phyloP scores from a whole-genome alignment of 2,329 filamentous ascomycete species.

The Raffaelea deltoideospora region DNA sequence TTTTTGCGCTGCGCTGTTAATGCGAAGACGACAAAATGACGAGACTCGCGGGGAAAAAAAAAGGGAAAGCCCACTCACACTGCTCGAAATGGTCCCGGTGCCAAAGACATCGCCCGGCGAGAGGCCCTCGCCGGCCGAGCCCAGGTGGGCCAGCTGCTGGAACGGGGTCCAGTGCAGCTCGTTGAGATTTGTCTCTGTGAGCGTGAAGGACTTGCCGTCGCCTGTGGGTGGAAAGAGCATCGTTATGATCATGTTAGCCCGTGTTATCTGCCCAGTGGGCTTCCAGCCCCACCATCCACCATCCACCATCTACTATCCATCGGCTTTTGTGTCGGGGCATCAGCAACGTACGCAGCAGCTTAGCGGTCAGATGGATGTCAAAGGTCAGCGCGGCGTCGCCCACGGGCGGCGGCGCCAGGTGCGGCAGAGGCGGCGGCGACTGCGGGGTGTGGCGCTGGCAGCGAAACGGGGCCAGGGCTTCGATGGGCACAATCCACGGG shows the following conservation, averaged over 20 bases:
- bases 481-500: neutral
- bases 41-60: neutral
- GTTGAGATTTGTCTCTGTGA: neutral
- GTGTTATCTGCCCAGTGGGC: no score
- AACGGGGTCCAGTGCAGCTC: neutral
- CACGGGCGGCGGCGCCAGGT: neutral
- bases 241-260: neutral
- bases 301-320: no score
- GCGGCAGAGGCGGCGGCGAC: neutral
- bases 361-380: neutral
- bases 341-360: neutral
- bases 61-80: neutral
- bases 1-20: neutral
- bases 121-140: neutral
- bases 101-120: neutral
- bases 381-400: neutral
- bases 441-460: neutral
- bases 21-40: no score
- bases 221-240: neutral
- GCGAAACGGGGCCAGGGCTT: neutral
- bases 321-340: no score
- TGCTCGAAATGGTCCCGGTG: neutral
- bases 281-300: no score
- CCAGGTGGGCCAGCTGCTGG: neutral
- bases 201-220: neutral